Conservation (phyloP, 2,329 filamentous ascomycete genomes). For the Ambrosiella cleistominuta region DNA sequence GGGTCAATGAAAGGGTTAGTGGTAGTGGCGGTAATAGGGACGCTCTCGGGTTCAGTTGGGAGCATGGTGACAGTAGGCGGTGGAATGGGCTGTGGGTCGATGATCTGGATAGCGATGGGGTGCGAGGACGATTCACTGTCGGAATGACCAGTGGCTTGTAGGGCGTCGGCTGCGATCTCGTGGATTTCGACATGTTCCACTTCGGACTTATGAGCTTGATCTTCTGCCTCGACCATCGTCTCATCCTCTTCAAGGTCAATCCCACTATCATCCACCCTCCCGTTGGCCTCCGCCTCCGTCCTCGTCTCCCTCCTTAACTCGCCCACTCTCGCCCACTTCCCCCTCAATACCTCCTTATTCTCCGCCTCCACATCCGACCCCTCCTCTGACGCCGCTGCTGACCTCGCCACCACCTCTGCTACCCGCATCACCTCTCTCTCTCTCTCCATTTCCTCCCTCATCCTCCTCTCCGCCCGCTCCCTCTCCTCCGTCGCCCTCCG, state of each 20-base stretch:
- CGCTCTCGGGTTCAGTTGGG: not conserved
- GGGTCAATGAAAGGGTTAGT: not conserved
- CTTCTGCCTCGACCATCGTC: not conserved
- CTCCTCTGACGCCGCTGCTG: not conserved
- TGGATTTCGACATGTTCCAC: not conserved
- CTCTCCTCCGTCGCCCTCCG: constrained; percentile 2
- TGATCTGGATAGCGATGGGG: too few relatives aligned
- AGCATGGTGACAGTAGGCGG: not conserved
- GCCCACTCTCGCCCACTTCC: not conserved
- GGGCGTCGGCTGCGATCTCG: constrained; percentile 2
- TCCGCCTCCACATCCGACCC: constrained; percentile 1
- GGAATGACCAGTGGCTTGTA: not conserved
- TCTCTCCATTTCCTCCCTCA: constrained; percentile 1
- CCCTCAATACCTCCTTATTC: not conserved
- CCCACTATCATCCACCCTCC: not conserved
- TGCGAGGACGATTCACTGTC: too few relatives aligned
- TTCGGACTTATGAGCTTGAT: not conserved
- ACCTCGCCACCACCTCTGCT: not conserved
- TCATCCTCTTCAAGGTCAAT: constrained; percentile 2
- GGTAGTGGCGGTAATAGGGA: not conserved
- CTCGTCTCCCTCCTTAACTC: not conserved
- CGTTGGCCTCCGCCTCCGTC: not conserved
- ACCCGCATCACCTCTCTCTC: not conserved
- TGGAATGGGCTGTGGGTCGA: not conserved
- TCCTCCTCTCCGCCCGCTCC: not conserved